Evolutionary conservation across 768 basidiomycete species (phyloP).

Genomic region (Termitomyces sp.): DNA sequence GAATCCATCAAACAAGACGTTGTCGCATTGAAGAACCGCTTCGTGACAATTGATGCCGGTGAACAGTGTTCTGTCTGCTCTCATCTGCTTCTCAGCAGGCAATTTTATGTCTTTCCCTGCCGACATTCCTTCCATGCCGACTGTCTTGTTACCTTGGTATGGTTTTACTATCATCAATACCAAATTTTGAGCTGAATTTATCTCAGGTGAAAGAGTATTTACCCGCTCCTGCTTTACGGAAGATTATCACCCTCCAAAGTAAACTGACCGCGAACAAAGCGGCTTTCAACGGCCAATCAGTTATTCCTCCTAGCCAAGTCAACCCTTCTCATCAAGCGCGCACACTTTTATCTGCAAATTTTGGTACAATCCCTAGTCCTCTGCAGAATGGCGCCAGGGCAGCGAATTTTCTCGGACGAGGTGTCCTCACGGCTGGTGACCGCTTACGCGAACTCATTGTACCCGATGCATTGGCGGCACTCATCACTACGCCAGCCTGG

Average conservation of each 20-base stretch:
- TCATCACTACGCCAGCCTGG: conserved; percentile 77
- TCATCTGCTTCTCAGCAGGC: conserved; percentile 70
- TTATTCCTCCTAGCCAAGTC: conserved; percentile 5
- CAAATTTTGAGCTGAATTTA: conserved; percentile 9
- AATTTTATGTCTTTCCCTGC: conserved; percentile 99
- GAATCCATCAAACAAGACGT: conserved; percentile 95
- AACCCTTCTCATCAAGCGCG: conserved; percentile 42
- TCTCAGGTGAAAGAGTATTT: conserved; percentile 87
- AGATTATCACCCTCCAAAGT: conserved; percentile 80
- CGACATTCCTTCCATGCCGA: conserved; percentile 98
- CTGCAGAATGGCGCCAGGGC: conserved; percentile 60
- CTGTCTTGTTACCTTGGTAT: conserved; percentile 89
- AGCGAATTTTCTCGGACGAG: conserved; percentile 66
- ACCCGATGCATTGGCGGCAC: conserved; percentile 85
- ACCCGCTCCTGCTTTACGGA: conserved; percentile 73
- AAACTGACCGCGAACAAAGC: conserved; percentile 64
- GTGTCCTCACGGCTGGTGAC: conserved; percentile 85
- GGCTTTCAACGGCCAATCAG: conserved; percentile 15
- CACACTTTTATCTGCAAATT: conserved; percentile 71
- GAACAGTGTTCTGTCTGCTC: conserved; percentile 85
- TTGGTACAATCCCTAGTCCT: conserved; percentile 45
- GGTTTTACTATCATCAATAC: conserved; percentile 21
- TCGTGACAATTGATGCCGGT: conserved; percentile 84
- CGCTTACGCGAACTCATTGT: conserved; percentile 86
- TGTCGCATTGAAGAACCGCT: conserved; percentile 74